These are phyloP conservation scores for Liriodendron chinense DNA, from an alignment of 164 flowering plant species.

Conservation along the genomic window DNA sequence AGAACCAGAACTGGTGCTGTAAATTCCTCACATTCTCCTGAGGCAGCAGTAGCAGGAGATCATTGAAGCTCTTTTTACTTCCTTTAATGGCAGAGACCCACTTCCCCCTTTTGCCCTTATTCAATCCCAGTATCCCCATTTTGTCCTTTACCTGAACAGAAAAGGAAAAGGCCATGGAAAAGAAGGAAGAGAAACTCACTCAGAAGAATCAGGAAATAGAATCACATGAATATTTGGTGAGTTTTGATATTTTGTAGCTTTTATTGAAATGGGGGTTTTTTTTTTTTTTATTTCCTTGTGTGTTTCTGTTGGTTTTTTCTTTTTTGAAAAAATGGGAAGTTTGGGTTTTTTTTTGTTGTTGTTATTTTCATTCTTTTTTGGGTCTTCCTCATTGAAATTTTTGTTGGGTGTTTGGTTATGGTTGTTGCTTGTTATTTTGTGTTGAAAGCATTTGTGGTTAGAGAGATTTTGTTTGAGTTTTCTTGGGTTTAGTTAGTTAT, in stretches of 20 bases:
- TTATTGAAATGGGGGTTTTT: neutral
- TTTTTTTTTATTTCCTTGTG: neutral
- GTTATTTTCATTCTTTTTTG: neutral
- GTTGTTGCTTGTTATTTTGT: neutral
- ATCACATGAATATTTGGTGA: slow-evolving; percentile 25
- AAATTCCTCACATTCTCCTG: slow-evolving; percentile 28
- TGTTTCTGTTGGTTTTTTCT: neutral
- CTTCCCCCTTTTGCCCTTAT: neutral
- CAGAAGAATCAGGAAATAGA: slow-evolving; percentile 21
- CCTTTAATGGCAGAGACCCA: slow-evolving; percentile 12
- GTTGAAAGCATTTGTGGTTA: no score
- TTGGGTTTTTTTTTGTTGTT: neutral
- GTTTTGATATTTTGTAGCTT: neutral
- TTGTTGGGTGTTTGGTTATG: neutral
- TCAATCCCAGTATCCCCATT: neutral
- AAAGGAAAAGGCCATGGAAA: slow-evolving; percentile 26
- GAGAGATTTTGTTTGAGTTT: neutral
- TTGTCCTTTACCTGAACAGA: slow-evolving; percentile 5
- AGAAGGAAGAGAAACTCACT: slow-evolving; percentile 19
- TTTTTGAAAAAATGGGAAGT: neutral
- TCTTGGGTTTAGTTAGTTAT: neutral
- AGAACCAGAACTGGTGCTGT: neutral
- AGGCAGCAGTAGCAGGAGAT: neutral
- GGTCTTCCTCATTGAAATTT: neutral
- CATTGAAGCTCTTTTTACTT: slow-evolving; percentile 12